phyloP scores from a whole-genome alignment of 805 yeast genomes.

The Lipomyces spencermartinsiae region DNA sequence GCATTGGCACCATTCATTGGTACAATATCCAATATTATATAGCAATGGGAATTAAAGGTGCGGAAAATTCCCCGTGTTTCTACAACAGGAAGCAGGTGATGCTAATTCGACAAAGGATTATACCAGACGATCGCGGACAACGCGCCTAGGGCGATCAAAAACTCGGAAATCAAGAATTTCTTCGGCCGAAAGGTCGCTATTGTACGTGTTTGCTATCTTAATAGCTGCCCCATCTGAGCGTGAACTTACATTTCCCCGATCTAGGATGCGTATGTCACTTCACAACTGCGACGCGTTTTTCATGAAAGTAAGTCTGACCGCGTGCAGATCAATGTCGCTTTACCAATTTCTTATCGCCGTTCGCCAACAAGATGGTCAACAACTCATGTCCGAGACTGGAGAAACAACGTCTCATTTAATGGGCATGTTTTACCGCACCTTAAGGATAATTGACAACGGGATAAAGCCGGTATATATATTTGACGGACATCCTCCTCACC shows the following conservation, averaged over 20 bases:
- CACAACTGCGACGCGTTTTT: neutral
- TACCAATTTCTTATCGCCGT: slow-evolving; percentile 97
- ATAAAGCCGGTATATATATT: slow-evolving; percentile 95
- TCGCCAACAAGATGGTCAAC: slow-evolving; percentile 95
- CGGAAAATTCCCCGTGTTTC: neutral
- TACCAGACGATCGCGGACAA: slow-evolving; percentile 87
- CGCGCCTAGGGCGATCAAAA: slow-evolving; percentile 81
- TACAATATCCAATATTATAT: neutral
- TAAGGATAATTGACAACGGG: slow-evolving; percentile 89
- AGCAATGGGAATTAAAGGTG: slow-evolving; percentile 60
- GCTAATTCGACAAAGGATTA: slow-evolving; percentile 59
- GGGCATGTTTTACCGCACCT: slow-evolving; percentile 95
- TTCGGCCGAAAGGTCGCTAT: slow-evolving; percentile 98
- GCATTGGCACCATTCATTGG: neutral
- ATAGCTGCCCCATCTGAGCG: neutral
- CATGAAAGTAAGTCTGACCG: neutral
- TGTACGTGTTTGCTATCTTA: slow-evolving; percentile 45
- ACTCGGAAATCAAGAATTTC: slow-evolving; percentile 80
- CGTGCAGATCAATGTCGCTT: slow-evolving; percentile 87
- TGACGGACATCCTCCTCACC: slow-evolving; percentile 96
- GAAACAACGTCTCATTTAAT: slow-evolving; percentile 92
- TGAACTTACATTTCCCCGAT: slow-evolving; percentile 7
- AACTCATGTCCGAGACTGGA: slow-evolving; percentile 84
- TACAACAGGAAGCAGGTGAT: neutral
- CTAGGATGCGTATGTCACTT: slow-evolving; percentile 43